phyloP scores from a whole-genome alignment of 306 rosid species.

The Gynostemma pentaphyllum region DNA sequence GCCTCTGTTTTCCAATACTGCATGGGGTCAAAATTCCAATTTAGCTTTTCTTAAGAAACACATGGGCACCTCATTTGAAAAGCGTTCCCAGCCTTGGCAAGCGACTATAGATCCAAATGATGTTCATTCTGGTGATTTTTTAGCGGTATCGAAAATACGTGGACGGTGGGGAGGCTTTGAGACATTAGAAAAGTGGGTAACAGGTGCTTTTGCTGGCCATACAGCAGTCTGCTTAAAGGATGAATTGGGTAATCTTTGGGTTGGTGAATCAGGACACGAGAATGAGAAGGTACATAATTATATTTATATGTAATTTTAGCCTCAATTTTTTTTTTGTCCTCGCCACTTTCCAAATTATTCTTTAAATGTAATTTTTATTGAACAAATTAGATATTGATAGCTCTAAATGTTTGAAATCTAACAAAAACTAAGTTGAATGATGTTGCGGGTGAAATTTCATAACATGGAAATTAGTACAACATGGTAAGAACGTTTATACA shows the following conservation, averaged over 20 bases:
- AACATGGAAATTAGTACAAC: too few relatives aligned
- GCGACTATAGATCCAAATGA: conserved; percentile 64
- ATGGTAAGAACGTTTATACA: too few relatives aligned
- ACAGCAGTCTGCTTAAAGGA: conserved; percentile 97
- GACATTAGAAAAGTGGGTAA: conserved; percentile 95
- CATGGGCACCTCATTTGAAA: conserved; percentile 87
- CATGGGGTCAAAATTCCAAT: conserved; percentile 89
- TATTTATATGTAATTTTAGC: too few relatives aligned
- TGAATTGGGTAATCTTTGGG: conserved; percentile 86
- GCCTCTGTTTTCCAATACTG: conserved; percentile 81
- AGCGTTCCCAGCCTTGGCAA: conserved; percentile 63
- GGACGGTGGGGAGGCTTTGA: conserved; percentile 99
- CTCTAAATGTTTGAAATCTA: too few relatives aligned
- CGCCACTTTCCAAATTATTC: too few relatives aligned
- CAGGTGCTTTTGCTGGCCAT: conserved; percentile 98
- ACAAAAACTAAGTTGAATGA: too few relatives aligned
- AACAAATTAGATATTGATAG: too few relatives aligned
- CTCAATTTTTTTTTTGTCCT: too few relatives aligned
- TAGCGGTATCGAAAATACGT: conserved; percentile 90
- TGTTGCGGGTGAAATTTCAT: too few relatives aligned
- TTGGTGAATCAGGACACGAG: conserved; percentile 98
- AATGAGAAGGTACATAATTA: conserved; percentile 69
- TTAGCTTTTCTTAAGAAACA: conserved; percentile 66
- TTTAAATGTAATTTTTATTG: too few relatives aligned
- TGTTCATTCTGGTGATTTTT: conserved; percentile 91